Base-by-base conservation (phyloP, 2,329 filamentous ascomycete species). In the Talaromyces sp. region DNA sequence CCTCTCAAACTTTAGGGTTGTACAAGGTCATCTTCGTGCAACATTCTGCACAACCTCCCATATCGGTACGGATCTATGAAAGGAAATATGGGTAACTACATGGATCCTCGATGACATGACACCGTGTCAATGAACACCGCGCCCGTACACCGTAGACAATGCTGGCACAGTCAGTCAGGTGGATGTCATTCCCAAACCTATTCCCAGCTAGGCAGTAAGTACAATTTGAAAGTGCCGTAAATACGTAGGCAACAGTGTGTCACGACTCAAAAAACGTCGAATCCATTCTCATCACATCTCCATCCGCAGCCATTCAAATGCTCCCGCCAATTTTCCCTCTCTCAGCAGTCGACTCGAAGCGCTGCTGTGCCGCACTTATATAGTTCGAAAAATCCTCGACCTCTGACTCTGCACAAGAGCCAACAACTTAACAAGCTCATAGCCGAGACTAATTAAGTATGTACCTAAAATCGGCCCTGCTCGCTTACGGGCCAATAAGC, bases 341-440 rank as follows among this genome's bases (percentile, higher is more conserved):
- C 45, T 22, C 45, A 22, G 45, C 45, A 51, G 45, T 51, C 38
- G 34, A 4, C 22, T 56, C 53, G 45, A 61, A 53, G 45, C 45
- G 45, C 45, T 36, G 61, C 51, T 63, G 61, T 45, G 49, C 61
- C 61, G 51, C 61, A 63, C 38, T 58, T 63, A 31, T 63, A 31
- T 63, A 45, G 27, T 40, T 38, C 19, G 27, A 51, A 62, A 53
- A 22, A 31, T 8, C n/a, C 45, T 25, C 45, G 19, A 34, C 29
- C 59, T 36, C 19, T 22, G 13, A 22, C 19, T 47, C 43, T 47
- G 40, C 17, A 13, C n/a, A 47, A 47, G 19, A 22, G 10, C 43
- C 22, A 49, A 49, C 49, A 17, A 54, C 17, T 13, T 38, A 49
- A 49, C 49, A 17, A 54, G 27, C 19, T 38, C 29, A 27, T 40